phyloP scores from a whole-genome alignment of 1,284 basidiomycete species.

The Cryptococcus sp. region DNA sequence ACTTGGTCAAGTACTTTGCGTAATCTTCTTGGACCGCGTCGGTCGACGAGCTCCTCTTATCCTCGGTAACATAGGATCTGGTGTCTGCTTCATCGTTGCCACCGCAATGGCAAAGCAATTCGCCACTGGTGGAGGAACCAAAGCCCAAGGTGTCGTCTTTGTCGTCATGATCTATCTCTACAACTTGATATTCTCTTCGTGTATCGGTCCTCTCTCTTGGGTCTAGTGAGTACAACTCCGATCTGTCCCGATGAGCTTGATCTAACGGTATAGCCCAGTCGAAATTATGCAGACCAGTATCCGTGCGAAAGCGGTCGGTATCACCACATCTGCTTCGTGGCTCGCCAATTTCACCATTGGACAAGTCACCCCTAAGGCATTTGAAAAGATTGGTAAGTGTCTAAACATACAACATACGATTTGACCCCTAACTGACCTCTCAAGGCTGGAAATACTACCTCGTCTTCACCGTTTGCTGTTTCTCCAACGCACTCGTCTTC shows the following conservation, averaged over 20 bases:
- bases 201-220: conserved; percentile 27
- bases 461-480: conserved; percentile 59
- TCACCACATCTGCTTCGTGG: conserved; percentile 55
- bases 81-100: conserved; percentile 28
- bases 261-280: conserved; percentile 19
- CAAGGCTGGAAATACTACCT: conserved; percentile 50
- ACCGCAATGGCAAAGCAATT: conserved; percentile 9
- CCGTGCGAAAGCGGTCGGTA: conserved; percentile 57
- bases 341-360: conserved; percentile 51
- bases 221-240: conserved; percentile 21
- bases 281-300: conserved; percentile 57
- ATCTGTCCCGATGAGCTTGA: background rate
- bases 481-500: conserved; percentile 59
- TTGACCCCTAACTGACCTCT: background rate
- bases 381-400: conserved; percentile 25
- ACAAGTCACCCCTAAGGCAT: conserved; percentile 44
- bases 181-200: conserved; percentile 23
- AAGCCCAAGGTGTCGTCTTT: conserved; percentile 12
- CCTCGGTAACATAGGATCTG: conserved; percentile 54
- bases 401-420: background rate
- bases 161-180: conserved; percentile 25
- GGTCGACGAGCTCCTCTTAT: conserved; percentile 57
- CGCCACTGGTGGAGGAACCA: conserved; percentile 1
- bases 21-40: conserved; percentile 57
- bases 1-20: conserved; percentile 56